Conservation (phyloP, 257 asterid species). For the Thymus quinquecostatus region DNA sequence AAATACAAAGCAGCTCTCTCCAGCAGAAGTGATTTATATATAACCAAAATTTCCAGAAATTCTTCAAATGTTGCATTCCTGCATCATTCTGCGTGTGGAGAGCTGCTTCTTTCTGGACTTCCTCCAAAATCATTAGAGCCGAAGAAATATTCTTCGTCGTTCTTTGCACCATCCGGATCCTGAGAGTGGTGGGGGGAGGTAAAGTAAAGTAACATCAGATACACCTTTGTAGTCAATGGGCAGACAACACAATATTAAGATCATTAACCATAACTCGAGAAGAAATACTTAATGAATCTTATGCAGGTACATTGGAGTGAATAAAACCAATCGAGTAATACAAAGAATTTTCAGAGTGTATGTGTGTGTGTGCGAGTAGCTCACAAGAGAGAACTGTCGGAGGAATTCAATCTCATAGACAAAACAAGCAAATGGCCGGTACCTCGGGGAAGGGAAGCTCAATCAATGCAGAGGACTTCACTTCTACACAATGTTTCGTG, state of each 20-base stretch:
- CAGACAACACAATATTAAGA: background rate
- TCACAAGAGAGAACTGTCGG: conserved; percentile 12
- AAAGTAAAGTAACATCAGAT: conserved; percentile 2
- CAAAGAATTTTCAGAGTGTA: too few species aligned
- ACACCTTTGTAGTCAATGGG: background rate
- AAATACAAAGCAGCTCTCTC: background rate
- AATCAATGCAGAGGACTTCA: conserved; percentile 75
- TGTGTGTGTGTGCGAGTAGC: too few species aligned
- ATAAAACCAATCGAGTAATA: too few species aligned
- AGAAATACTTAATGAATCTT: background rate
- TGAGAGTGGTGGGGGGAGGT: conserved; percentile 34
- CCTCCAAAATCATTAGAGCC: conserved; percentile 73
- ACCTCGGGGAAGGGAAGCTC: conserved; percentile 98
- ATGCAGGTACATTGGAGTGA: background rate
- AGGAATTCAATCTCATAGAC: background rate
- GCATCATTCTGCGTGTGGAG: conserved; percentile 53
- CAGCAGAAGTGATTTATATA: conserved; percentile 10
- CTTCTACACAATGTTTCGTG: conserved; percentile 73
- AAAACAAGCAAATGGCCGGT: conserved; percentile 14
- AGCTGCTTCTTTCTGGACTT: conserved; percentile 65
- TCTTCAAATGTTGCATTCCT: conserved; percentile 16
- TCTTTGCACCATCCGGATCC: conserved; percentile 71
- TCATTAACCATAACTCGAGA: background rate
- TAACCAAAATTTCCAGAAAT: conserved; percentile 5
- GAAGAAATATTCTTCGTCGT: conserved; percentile 68